Percentiles rank a stretch among this genome's conserved stretches.
Conservation (phyloP, 192 early-diverging fungal species). For the Coemansia reversa region DNA sequence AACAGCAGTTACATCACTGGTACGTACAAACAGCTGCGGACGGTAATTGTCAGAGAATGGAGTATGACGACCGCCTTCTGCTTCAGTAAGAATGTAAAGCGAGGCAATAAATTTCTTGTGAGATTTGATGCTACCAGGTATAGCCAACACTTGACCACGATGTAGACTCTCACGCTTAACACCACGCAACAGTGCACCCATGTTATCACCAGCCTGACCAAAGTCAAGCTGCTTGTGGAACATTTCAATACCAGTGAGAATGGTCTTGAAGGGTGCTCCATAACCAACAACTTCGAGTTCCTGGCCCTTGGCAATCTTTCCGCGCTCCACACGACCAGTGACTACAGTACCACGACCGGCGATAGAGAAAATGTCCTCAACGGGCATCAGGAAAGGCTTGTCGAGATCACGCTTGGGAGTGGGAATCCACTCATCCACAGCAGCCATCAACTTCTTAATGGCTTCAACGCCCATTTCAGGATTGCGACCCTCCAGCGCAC, state of each 20-base stretch:
- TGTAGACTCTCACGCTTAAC: slow-evolving; percentile 95
- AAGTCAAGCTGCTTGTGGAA: slow-evolving; percentile 99
- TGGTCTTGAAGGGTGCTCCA: slow-evolving; percentile 86
- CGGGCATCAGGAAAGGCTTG: slow-evolving; percentile 99
- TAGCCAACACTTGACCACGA: slow-evolving; percentile 90
- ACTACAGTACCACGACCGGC: slow-evolving; percentile 96
- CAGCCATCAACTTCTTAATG: slow-evolving; percentile 88
- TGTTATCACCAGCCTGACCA: slow-evolving; percentile 98
- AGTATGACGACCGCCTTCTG: slow-evolving; percentile 98
- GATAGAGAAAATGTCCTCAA: slow-evolving; percentile 98
- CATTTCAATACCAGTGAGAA: slow-evolving; percentile 97
- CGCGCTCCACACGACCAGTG: slow-evolving; percentile 94
- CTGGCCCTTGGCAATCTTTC: slow-evolving; percentile 85
- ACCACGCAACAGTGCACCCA: slow-evolving; percentile 94
- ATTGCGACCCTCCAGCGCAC: slow-evolving; percentile 88
- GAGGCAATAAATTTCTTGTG: slow-evolving; percentile 94
- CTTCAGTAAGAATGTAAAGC: slow-evolving; percentile 94
- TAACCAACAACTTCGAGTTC: slow-evolving; percentile 97
- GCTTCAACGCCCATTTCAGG: slow-evolving; percentile 89
- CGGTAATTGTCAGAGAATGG: slow-evolving; percentile 97
- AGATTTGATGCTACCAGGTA: slow-evolving; percentile 89
- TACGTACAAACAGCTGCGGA: slow-evolving; percentile 93
- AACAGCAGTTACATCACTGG: slow-evolving; percentile 91
- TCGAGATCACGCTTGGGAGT: slow-evolving; percentile 91
- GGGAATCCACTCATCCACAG: slow-evolving; percentile 90